Conservation (phyloP, 2,329 filamentous ascomycete species). For the Pyrenophora seminiperda region DNA sequence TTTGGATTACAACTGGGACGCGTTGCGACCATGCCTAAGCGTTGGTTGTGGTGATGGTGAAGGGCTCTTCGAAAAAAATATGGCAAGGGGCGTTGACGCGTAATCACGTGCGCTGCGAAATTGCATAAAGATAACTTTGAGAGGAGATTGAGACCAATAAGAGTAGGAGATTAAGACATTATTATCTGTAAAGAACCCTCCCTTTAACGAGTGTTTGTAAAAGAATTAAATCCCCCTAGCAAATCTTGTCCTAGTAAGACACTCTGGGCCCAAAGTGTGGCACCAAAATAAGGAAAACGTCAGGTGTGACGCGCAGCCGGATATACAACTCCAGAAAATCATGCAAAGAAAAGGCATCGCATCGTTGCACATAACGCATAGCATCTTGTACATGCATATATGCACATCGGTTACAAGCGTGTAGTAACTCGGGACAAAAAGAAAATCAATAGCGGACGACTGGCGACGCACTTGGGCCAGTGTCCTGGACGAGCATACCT, state of each 20-base stretch:
- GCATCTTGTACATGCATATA: conserved; percentile 15
- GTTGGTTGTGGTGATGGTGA: background rate
- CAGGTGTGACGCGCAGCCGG: background rate
- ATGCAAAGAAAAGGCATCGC: background rate
- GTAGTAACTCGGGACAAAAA: background rate
- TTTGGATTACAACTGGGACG: too few relatives aligned
- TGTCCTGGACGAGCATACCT: conserved; percentile 45
- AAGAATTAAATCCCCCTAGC: background rate
- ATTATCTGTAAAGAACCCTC: background rate
- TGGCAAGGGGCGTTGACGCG: background rate
- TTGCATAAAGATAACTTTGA: background rate
- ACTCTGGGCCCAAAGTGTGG: background rate
- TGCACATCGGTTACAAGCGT: background rate
- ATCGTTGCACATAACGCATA: conserved; percentile 27
- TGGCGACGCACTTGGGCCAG: conserved; percentile 30
- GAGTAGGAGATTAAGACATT: too few relatives aligned
- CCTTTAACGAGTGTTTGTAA: background rate
- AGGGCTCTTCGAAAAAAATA: background rate
- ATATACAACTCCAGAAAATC: conserved; percentile 3
- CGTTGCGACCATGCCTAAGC: too few relatives aligned
- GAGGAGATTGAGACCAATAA: too few relatives aligned
- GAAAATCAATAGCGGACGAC: conserved; percentile 42
- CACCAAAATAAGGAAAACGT: conserved; percentile 1
- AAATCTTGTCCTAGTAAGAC: background rate
- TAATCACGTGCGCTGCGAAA: background rate